Evolutionary conservation across 305 asterid genomes (phyloP), one percentile per base, ranked within the genome.

Genomic region (Euphrasia arctica): DNA sequence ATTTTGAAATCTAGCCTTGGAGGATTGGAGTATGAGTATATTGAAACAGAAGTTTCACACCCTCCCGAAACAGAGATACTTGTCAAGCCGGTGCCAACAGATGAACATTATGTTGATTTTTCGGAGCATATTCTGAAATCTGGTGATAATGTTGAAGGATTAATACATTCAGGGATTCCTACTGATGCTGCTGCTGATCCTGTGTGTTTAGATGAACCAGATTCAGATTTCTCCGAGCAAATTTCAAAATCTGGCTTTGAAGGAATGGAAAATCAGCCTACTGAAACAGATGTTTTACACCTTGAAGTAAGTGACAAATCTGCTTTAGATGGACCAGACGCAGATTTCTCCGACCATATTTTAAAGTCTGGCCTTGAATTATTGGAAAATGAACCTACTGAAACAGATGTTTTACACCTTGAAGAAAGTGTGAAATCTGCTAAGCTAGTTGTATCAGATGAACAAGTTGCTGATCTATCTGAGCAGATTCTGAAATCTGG

Each of bases 271-370:
- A 47, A 47, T 13, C 7, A 10, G 52, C 22, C 5, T 10, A 47
- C 15, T 11, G 52, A 47, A 47, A 51, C 3, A 49, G 71, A 59
- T 43, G 27, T 25, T 31, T 14, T 22, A 32, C 42, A 7, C 45
- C 25, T 22, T 50, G 65, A 68, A 42, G 63, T 32, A 49, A 10
- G 42, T 13, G 12, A 42, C 22, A 12, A 13, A 31, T 51, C 36
- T 47, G 65, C 49, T 28, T 18, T 18, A 18, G 22, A 18, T 18
- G 22, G 1, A 31, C 5, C 34, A 31, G 3, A 31, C 1, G 34
- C 82, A 11, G 88, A 81, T 29, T 75, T 79, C 82, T 82, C 83
- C 70, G 89, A 83, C 79, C 82, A 84, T 60, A 59, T 74, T 28
- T 5, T 48, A 6, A n/a, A 5, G 0, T 12, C 8, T 3, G 22